Percentiles rank a stretch among this genome's conserved stretches.
phyloP scores from a whole-genome alignment of 495 filamentous ascomycete genomes.

The Neurospora sp. region DNA sequence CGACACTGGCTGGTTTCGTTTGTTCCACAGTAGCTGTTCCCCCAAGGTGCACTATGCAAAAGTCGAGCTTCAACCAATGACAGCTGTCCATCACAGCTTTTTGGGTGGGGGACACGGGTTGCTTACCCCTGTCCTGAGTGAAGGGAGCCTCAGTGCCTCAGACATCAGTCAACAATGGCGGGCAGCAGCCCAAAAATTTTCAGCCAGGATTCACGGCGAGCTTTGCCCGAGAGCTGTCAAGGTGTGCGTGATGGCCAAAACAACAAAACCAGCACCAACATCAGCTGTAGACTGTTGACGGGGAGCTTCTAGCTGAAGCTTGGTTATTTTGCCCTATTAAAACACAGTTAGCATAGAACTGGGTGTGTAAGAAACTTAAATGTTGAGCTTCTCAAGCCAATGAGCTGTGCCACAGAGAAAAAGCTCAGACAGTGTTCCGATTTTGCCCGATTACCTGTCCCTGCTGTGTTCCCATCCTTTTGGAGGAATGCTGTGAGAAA shows the following conservation, averaged over 20 bases:
- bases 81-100: neutral
- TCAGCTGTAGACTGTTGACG: neutral
- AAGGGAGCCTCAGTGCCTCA: constrained; percentile 24
- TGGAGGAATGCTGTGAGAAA: neutral
- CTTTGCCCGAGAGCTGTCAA: neutral
- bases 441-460: neutral
- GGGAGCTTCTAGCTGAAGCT: neutral
- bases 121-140: neutral
- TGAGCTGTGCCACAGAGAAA: neutral
- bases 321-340: neutral
- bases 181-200: constrained; percentile 21
- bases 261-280: neutral
- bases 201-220: neutral
- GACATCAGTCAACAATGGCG: constrained; percentile 12
- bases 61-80: neutral
- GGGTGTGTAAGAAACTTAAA: neutral
- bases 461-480: neutral
- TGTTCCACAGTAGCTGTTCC: neutral
- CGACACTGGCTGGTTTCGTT: neutral
- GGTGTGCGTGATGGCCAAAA: neutral
- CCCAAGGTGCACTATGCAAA: neutral
- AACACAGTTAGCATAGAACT: neutral
- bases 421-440: neutral
- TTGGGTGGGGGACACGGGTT: neutral
- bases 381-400: neutral